These are phyloP conservation scores for Endoconidiophora polonica DNA, from an alignment of 2,329 filamentous ascomycete species.

Conservation along the genomic window DNA sequence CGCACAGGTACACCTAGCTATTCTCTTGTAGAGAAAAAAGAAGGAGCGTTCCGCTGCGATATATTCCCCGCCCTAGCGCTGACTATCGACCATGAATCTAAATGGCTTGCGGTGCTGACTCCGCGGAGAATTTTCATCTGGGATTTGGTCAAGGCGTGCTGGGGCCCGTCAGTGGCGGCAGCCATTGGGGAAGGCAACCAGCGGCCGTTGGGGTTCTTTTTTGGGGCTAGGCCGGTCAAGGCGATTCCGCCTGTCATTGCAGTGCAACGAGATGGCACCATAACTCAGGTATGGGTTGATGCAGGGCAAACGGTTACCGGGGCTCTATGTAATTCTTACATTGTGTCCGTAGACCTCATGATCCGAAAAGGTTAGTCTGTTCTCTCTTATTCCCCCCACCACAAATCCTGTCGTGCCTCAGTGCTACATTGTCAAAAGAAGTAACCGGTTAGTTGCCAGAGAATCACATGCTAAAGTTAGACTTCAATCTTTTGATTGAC, in stretches of 20 bases:
- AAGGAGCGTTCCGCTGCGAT: constrained; percentile 25
- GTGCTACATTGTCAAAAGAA: too few species aligned
- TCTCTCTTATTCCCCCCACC: background rate
- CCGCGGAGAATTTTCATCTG: constrained; percentile 43
- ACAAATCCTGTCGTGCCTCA: too few species aligned
- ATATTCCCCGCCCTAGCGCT: constrained; percentile 45
- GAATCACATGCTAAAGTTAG: background rate
- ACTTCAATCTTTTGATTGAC: too few species aligned
- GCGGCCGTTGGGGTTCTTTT: constrained; percentile 46
- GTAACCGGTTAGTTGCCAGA: background rate
- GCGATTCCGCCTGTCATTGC: constrained; percentile 29
- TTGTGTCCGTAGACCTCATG: constrained; percentile 33
- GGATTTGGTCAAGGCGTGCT: constrained; percentile 39
- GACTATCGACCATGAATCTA: constrained; percentile 46
- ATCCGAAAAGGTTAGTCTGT: constrained; percentile 27
- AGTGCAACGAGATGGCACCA: constrained; percentile 45
- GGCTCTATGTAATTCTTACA: constrained; percentile 33
- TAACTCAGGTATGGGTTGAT: constrained; percentile 40
- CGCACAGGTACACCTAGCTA: constrained; percentile 28
- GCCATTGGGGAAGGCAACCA: constrained; percentile 34
- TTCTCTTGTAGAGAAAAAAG: constrained; percentile 24
- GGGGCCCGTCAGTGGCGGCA: constrained; percentile 37
- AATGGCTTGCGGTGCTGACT: constrained; percentile 50
- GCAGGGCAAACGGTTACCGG: constrained; percentile 21
- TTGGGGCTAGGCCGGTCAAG: constrained; percentile 21